Evolutionary conservation across 257 asterid genomes (phyloP).

Genomic region (Fraxinus pennsylvanica): DNA sequence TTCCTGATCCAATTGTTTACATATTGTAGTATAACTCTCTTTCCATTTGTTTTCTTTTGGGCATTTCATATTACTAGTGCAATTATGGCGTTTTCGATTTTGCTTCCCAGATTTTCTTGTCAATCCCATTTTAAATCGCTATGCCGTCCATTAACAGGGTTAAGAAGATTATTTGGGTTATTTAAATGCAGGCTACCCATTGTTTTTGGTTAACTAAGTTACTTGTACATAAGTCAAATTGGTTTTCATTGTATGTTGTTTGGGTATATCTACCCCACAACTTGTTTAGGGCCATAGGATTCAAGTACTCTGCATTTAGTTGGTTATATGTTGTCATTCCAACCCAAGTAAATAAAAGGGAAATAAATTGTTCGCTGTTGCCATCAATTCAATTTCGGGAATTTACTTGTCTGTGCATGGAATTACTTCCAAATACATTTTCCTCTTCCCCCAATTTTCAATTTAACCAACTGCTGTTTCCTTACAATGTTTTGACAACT

Average conservation of each 20-base stretch:
- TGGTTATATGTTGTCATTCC: no score
- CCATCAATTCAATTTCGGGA: not conserved
- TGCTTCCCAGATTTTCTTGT: not conserved
- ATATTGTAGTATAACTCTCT: not conserved
- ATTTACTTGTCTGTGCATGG: not conserved
- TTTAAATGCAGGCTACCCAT: no score
- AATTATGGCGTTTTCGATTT: not conserved
- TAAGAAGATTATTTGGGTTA: no score
- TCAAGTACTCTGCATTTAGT: no score
- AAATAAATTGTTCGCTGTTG: not conserved
- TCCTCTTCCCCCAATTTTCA: not conserved
- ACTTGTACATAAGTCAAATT: no score
- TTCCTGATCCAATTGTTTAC: not conserved
- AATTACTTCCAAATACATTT: not conserved
- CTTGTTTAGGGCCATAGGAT: no score
- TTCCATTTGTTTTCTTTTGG: not conserved
- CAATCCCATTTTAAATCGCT: no score
- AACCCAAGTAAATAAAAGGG: not conserved
- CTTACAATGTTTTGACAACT: conserved; percentile 22
- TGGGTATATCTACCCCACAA: no score
- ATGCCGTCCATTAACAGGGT: not conserved
- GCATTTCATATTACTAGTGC: not conserved
- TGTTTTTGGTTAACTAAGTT: no score
- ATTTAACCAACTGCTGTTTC: not conserved
- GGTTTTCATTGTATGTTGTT: no score